phyloP scores from a whole-genome alignment of 805 yeast species.

The Lachancea mirantina region DNA sequence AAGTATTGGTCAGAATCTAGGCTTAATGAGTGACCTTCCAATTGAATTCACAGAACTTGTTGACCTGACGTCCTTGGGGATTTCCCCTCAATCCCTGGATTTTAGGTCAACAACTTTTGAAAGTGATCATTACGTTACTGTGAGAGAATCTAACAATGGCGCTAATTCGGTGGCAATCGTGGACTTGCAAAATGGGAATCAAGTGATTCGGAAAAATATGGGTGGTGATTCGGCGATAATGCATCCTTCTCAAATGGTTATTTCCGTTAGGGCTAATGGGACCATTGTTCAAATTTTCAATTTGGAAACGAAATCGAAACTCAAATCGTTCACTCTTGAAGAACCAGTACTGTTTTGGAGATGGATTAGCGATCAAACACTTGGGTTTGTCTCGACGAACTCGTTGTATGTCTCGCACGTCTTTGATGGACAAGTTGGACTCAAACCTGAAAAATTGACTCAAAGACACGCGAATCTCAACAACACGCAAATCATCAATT shows the following conservation, averaged over 20 bases:
- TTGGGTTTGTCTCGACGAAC: slow-evolving; percentile 81
- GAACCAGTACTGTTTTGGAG: slow-evolving; percentile 94
- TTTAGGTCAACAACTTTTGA: slow-evolving; percentile 92
- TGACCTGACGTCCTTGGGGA: slow-evolving; percentile 79
- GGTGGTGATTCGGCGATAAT: slow-evolving; percentile 95
- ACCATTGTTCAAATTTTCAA: slow-evolving; percentile 93
- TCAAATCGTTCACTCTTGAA: slow-evolving; percentile 76
- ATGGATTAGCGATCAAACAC: slow-evolving; percentile 67
- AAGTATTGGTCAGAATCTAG: too few species aligned
- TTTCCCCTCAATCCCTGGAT: slow-evolving; percentile 76
- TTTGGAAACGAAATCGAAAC: slow-evolving; percentile 76
- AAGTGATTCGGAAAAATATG: slow-evolving; percentile 85
- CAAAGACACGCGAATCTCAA: slow-evolving; percentile 74
- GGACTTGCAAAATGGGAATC: slow-evolving; percentile 71
- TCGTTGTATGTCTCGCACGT: slow-evolving; percentile 76
- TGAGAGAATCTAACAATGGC: slow-evolving; percentile 53
- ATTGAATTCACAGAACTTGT: slow-evolving; percentile 94
- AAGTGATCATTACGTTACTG: slow-evolving; percentile 83
- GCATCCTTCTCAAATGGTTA: slow-evolving; percentile 86
- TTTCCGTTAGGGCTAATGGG: slow-evolving; percentile 92
- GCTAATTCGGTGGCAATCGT: slow-evolving; percentile 92
- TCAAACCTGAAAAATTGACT: slow-evolving; percentile 75
- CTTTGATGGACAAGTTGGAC: slow-evolving; percentile 66
- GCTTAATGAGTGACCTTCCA: slow-evolving; percentile 71
- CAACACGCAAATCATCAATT: slow-evolving; percentile 83